Evolutionary conservation across 2,329 filamentous ascomycete species (phyloP), one percentile per base, ranked within the genome.

Genomic region (Penicillium frequentans): DNA sequence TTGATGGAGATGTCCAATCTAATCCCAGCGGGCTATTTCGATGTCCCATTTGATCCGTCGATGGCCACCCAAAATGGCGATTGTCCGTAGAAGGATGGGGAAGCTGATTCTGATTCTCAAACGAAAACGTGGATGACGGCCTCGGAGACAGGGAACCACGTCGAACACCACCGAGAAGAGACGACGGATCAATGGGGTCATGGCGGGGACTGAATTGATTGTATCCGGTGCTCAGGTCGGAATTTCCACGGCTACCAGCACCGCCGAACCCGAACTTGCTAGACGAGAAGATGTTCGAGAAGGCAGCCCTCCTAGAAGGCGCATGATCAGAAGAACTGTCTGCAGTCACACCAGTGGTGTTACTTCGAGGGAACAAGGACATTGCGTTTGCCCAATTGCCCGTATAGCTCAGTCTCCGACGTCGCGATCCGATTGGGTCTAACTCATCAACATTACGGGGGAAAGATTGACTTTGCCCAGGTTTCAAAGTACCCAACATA

Each of bases 1-100:
- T 77, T 66, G 72, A 81, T 14, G 77, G 73, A 1, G 76, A 75
- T 23, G 78, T 77, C 83, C 83, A 85, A 55, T 84, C 80, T 19
- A 81, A 75, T 3, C 77, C 81, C 8, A 84, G 72, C 14, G 81
- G 82, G 57, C 81, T 67, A 44, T 66, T 80, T 50, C 81, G 77
- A 49, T 86, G 81, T 54, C 79, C 83, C 48, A 73, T 73, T 57
- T 84, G 87, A 35, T 81, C 77, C 3, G 79, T 67, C 2, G 76
- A 75, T 1, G 82, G 81, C 71, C 87, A 89, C 75, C 89, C 91
- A 59, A 92, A 90, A 24, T 88, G 89, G 48, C 86, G 84, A 60
- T 87, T 90, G 60, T 95, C 91, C 1, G 89, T 90, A 1, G 90
- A 93, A 6, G 90, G 91, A 48, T 90, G 83, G 1, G 90, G 89